phyloP scores from a whole-genome alignment of 169 alveolate genomes.

The Perkinsus marinus region DNA sequence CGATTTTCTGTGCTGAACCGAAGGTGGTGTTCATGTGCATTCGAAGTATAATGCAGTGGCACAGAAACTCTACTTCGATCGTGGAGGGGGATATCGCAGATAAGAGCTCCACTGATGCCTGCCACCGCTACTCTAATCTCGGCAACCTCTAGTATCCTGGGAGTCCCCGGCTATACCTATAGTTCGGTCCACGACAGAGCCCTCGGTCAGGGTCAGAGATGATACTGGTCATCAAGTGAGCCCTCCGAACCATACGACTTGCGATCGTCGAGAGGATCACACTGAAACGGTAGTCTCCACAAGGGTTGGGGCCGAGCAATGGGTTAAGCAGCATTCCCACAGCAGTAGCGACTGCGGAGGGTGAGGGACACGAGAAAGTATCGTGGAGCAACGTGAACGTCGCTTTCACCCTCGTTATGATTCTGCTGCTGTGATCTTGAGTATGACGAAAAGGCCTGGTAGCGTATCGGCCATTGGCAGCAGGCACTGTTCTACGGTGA shows the following conservation, averaged over 20 bases:
- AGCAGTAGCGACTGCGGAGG: background rate
- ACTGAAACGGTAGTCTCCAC: no score
- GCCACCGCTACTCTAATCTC: background rate
- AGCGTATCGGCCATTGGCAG: conserved; percentile 77
- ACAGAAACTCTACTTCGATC: no score
- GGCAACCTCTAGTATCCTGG: background rate
- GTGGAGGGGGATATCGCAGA: background rate
- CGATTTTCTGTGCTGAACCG: background rate
- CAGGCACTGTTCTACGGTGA: conserved; percentile 76
- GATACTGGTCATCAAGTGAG: background rate
- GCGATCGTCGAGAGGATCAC: background rate
- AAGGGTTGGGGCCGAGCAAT: background rate
- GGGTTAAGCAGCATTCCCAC: background rate
- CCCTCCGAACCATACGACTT: background rate
- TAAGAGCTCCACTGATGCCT: background rate
- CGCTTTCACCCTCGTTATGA: conserved; percentile 62
- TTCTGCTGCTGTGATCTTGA: conserved; percentile 42
- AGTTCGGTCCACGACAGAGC: background rate
- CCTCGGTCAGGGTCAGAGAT: background rate
- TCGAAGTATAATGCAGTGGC: no score
- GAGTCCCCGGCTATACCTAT: background rate
- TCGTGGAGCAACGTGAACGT: no score
- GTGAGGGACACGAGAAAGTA: background rate
- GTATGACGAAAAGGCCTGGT: conserved; percentile 62
- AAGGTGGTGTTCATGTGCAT: background rate